Evolutionary conservation across 176 grass and related monocot species (phyloP).

Genomic region (Musa beccarii): DNA sequence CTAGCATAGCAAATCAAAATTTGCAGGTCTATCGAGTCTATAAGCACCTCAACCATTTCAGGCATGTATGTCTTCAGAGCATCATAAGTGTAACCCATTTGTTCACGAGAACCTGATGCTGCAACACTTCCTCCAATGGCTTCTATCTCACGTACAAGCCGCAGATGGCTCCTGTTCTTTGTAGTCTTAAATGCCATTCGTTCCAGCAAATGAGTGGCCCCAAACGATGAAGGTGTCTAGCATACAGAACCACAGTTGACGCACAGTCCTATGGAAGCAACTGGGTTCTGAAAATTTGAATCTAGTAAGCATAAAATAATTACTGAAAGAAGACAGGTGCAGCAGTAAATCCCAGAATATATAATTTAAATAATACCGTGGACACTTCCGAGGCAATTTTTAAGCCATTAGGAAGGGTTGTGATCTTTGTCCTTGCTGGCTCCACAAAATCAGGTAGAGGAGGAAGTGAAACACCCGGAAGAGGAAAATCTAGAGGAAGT

Average conservation of each 20-base stretch:
- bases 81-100: slow-evolving; percentile 76
- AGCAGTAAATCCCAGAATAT: not conserved
- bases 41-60: slow-evolving; percentile 93
- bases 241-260: slow-evolving; percentile 76
- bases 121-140: slow-evolving; percentile 66
- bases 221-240: slow-evolving; percentile 47
- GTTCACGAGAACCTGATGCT: slow-evolving; percentile 63
- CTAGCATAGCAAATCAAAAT: too few species aligned
- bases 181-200: slow-evolving; percentile 73
- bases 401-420: slow-evolving; percentile 66
- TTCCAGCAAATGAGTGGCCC: slow-evolving; percentile 66
- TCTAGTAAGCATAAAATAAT: slow-evolving; percentile 10
- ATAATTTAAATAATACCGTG: slow-evolving; percentile 33
- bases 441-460: slow-evolving; percentile 55
- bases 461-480: slow-evolving; percentile 62
- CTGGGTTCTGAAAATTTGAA: slow-evolving; percentile 40
- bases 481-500: slow-evolving; percentile 48
- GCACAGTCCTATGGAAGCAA: slow-evolving; percentile 78
- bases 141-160: slow-evolving; percentile 76
- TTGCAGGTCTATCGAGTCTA: slow-evolving; percentile 22
- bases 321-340: not conserved
- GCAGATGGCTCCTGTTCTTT: slow-evolving; percentile 70
- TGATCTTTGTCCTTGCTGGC: slow-evolving; percentile 59
- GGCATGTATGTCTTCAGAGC: slow-evolving; percentile 80
- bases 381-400: slow-evolving; percentile 79